phyloP scores from a whole-genome alignment of 2,329 filamentous ascomycete genomes.

The Nemania sp. region DNA sequence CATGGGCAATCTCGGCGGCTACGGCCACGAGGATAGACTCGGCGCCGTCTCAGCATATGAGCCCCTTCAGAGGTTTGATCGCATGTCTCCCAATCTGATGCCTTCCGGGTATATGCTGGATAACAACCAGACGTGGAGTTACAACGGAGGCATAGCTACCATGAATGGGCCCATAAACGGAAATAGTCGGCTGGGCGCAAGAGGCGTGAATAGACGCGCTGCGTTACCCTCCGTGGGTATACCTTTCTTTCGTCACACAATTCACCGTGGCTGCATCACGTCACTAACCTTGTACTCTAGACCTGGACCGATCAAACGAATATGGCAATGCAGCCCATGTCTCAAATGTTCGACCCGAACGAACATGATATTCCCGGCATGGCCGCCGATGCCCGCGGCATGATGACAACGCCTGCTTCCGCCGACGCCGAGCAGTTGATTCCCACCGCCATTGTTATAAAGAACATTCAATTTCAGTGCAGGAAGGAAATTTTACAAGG shows the following conservation, averaged over 20 bases:
- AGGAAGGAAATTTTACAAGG: slow-evolving; percentile 94
- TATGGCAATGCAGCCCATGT: slow-evolving; percentile 50
- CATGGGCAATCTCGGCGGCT: slow-evolving; percentile 65
- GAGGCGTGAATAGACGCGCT: slow-evolving; percentile 58
- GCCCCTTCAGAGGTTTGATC: slow-evolving; percentile 50
- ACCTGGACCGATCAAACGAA: slow-evolving; percentile 56
- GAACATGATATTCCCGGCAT: slow-evolving; percentile 43
- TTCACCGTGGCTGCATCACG: neutral
- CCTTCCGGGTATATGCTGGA: slow-evolving; percentile 59
- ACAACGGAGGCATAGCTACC: slow-evolving; percentile 67
- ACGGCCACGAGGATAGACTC: slow-evolving; percentile 67
- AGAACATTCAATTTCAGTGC: slow-evolving; percentile 98
- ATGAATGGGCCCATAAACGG: slow-evolving; percentile 69
- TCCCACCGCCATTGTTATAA: slow-evolving; percentile 97
- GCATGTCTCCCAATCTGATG: slow-evolving; percentile 42
- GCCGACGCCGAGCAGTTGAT: slow-evolving; percentile 84
- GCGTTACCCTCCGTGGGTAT: slow-evolving; percentile 75
- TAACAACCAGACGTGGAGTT: slow-evolving; percentile 81
- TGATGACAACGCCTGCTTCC: slow-evolving; percentile 49
- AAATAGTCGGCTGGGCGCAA: slow-evolving; percentile 55
- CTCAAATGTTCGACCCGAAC: slow-evolving; percentile 42
- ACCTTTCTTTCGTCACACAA: slow-evolving; percentile 8
- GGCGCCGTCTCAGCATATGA: slow-evolving; percentile 64
- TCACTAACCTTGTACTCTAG: slow-evolving; percentile 39
- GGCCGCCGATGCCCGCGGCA: slow-evolving; percentile 47